phyloP scores from a whole-genome alignment of 2,329 filamentous ascomycete genomes.

The Claviceps arundinis region DNA sequence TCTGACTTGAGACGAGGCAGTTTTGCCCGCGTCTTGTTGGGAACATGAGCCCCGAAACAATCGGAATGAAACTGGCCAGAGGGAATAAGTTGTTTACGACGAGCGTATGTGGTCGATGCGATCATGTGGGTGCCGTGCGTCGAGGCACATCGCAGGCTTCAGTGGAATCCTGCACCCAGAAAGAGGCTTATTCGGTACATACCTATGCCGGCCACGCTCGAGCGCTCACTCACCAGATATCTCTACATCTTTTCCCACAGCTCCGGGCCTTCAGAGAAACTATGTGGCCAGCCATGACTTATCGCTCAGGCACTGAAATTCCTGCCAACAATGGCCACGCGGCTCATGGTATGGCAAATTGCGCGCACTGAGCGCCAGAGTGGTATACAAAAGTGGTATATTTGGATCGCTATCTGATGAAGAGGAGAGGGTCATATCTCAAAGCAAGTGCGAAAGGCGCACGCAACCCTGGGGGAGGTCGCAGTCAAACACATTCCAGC shows the following conservation, averaged over 20 bases:
- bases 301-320: background rate
- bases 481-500: background rate
- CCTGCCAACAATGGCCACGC: background rate
- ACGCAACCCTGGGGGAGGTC: background rate
- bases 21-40: background rate
- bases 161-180: background rate
- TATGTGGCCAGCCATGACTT: background rate
- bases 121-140: background rate
- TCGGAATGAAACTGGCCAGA: too few species aligned
- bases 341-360: background rate
- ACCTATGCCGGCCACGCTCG: background rate
- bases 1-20: background rate
- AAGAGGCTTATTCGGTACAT: too few species aligned
- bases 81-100: too few species aligned
- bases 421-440: conserved; percentile 2
- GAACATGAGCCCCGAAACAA: too few species aligned
- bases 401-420: conserved; percentile 2
- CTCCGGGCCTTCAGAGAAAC: background rate
- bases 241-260: background rate
- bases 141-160: background rate
- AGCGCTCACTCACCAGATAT: background rate
- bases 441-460: background rate
- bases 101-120: too few species aligned
- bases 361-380: background rate
- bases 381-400: conserved; percentile 1